These are phyloP conservation scores for Alnus glutinosa DNA, from an alignment of 306 rosid species.

Conservation along the genomic window DNA sequence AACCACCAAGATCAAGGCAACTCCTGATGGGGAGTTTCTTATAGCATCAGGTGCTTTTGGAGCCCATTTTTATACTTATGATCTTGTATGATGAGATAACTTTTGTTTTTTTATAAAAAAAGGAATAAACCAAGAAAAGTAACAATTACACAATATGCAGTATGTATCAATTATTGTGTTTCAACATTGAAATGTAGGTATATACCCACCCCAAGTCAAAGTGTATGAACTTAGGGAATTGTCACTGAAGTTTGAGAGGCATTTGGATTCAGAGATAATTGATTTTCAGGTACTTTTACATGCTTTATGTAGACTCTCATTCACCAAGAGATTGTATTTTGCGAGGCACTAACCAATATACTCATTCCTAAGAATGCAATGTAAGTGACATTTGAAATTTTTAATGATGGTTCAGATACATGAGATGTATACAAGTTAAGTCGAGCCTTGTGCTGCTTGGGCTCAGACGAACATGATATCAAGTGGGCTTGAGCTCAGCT, in stretches of 20 bases:
- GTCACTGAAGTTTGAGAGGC: conserved; percentile 87
- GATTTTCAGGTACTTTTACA: conserved; percentile 75
- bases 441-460: not conserved
- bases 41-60: conserved; percentile 71
- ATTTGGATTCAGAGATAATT: conserved; percentile 85
- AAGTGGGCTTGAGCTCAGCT: not conserved
- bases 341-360: not conserved
- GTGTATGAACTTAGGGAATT: conserved; percentile 81
- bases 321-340: not conserved
- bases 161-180: not conserved
- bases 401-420: not conserved
- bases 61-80: not conserved
- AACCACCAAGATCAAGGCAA: conserved; percentile 77
- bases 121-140: not conserved
- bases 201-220: conserved; percentile 93
- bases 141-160: not conserved
- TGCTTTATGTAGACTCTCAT: not conserved
- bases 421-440: not conserved
- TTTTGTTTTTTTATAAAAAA: not conserved
- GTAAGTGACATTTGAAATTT: not conserved
- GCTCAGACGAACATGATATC: not conserved
- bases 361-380: not conserved
- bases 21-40: conserved; percentile 83
- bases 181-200: conserved; percentile 52
- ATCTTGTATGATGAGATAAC: not conserved